Evolutionary conservation across 2,329 filamentous ascomycete species (phyloP), one percentile per base, ranked within the genome.

Genomic region (Xylaria polymorpha): DNA sequence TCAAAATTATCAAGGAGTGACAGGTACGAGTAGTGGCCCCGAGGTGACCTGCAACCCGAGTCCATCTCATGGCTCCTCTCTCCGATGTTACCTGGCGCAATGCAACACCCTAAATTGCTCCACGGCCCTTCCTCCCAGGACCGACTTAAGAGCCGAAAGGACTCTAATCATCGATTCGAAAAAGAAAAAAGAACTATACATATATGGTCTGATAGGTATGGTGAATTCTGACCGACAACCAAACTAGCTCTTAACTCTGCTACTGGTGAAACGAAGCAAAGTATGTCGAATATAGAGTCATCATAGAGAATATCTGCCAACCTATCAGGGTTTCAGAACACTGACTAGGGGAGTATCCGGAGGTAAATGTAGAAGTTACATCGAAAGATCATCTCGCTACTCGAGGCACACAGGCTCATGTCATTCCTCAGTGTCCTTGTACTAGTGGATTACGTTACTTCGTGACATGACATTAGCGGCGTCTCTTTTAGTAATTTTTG

Each of bases 171-270:
- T 6, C 1, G 4, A 9, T 37, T 43, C 25, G 29, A 32, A 20
- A 39, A 62, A 8, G 22, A 14, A 20, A 4, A n/a, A n/a, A n/a
- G n/a, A n/a, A 41, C 29, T 39, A 60, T 46, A 32, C 59, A 63
- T 20, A 56, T 43, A 44, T 63, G 55, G 48, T 10, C 50, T 55
- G 44, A 65, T 66, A 35, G 9, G 58, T 46, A 39, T 53, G 14
- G 43, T 58, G 15, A 48, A 46, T 8, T 35, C 8, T 44, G 35
- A 12, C 41, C 10, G 39, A 32, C 25, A 32, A 32, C 18, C 7
- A 55, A 50, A 10, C 3, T 3, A 14, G n/a, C 14, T 22, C 5
- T 41, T 2, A 5, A 20, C 15, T 39, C 10, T 15, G 8, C 5
- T 61, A 18, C 32, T n/a, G 22, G 8, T 32, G 1, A 18, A 48